These are phyloP conservation scores for Nothomitra cinnamomea DNA, from an alignment of 2,329 filamentous ascomycete species.

Conservation along the genomic window DNA sequence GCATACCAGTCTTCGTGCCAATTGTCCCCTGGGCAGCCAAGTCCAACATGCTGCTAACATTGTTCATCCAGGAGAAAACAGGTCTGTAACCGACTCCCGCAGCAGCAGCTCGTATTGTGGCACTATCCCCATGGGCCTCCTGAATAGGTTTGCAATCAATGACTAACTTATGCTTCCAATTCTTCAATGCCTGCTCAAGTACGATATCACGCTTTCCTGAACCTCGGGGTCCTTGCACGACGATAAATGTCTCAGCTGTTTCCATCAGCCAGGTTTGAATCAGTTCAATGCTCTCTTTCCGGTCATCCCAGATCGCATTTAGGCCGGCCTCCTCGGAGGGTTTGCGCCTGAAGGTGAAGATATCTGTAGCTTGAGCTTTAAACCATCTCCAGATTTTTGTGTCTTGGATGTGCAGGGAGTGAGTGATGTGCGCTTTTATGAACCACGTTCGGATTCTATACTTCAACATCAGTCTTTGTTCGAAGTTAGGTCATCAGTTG, in stretches of 20 bases:
- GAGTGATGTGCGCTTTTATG: constrained; percentile 72
- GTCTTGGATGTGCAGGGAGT: constrained; percentile 55
- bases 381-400: constrained; percentile 68
- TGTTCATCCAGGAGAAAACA: constrained; percentile 94
- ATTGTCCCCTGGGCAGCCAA: constrained; percentile 87
- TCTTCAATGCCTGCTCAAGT: constrained; percentile 63
- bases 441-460: constrained; percentile 67
- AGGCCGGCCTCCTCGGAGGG: constrained; percentile 51
- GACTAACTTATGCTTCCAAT: constrained; percentile 59
- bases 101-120: constrained; percentile 69
- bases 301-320: constrained; percentile 73
- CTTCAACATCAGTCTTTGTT: constrained; percentile 6
- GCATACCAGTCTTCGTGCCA: constrained; percentile 59
- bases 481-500: not conserved
- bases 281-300: constrained; percentile 64
- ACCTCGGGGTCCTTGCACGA: constrained; percentile 80
- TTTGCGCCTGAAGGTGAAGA: constrained; percentile 37
- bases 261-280: constrained; percentile 77
- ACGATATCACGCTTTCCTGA: constrained; percentile 84
- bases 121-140: constrained; percentile 74
- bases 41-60: constrained; percentile 78
- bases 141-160: constrained; percentile 90
- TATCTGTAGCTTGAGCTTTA: constrained; percentile 50
- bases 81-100: constrained; percentile 76
- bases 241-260: constrained; percentile 78